Evolutionary conservation across 116 monocot species (phyloP).

Genomic region (Zostera marina): DNA sequence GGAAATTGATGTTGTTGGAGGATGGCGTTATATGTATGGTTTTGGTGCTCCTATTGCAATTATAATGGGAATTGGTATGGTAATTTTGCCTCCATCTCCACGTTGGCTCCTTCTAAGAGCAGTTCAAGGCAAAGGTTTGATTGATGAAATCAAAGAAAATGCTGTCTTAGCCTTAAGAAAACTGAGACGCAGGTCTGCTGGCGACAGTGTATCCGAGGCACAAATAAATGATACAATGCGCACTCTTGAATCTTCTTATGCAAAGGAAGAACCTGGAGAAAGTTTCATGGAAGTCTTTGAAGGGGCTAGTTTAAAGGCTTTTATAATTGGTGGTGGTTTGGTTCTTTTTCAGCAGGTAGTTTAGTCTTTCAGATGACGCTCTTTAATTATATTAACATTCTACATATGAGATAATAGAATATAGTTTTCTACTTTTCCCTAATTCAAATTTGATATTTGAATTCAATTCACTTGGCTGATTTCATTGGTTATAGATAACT

Average conservation of each 20-base stretch:
- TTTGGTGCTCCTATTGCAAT: conserved; percentile 66
- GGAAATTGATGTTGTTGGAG: conserved; percentile 74
- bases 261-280: conserved; percentile 43
- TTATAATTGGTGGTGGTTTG: conserved; percentile 85
- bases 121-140: conserved; percentile 57
- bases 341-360: conserved; percentile 91
- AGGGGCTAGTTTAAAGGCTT: conserved; percentile 93
- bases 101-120: conserved; percentile 87
- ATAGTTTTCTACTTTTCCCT: background rate
- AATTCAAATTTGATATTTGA: background rate
- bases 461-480: background rate
- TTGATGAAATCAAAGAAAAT: conserved; percentile 44
- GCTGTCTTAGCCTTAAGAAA: conserved; percentile 38
- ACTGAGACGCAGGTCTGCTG: conserved; percentile 42
- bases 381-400: background rate
- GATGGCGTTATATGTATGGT: conserved; percentile 95
- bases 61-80: conserved; percentile 68
- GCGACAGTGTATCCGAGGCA: conserved; percentile 38
- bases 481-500: conserved; percentile 46
- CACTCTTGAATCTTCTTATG: conserved; percentile 50
- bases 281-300: conserved; percentile 70
- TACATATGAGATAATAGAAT: background rate
- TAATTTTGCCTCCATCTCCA: conserved; percentile 74
- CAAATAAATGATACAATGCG: conserved; percentile 68
- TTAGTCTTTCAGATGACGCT: background rate